A percentile compares a stretch with the other conserved stretches of the same genome.
Conservation (phyloP, 2,329 filamentous ascomycete species). For the Aspergillus pseudoterreus region DNA sequence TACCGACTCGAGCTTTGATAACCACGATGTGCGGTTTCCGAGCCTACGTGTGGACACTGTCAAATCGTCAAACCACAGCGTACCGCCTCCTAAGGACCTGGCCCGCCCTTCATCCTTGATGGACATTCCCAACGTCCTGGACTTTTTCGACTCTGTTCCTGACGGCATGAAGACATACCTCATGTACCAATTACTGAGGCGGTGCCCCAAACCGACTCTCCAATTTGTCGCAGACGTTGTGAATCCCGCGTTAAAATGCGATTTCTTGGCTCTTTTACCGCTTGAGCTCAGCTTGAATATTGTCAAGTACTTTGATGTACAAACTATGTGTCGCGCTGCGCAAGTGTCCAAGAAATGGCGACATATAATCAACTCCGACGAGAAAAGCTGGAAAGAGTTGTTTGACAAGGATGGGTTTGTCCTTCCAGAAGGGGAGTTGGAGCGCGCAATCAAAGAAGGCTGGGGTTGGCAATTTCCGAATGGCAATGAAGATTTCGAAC, state of each 20-base stretch:
- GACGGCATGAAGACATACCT: slow-evolving; percentile 90
- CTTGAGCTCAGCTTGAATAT: slow-evolving; percentile 84
- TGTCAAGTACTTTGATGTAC: slow-evolving; percentile 77
- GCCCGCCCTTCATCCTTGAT: slow-evolving; percentile 50
- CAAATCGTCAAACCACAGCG: slow-evolving; percentile 8
- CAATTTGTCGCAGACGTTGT: slow-evolving; percentile 87
- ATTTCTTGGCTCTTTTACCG: slow-evolving; percentile 81
- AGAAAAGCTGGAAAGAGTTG: slow-evolving; percentile 92
- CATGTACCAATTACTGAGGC: slow-evolving; percentile 90
- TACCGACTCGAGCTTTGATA: slow-evolving; percentile 42
- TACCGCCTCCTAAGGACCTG: slow-evolving; percentile 15
- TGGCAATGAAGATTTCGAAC: slow-evolving; percentile 70
- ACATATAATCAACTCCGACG: slow-evolving; percentile 83
- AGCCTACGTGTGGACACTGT: slow-evolving; percentile 18
- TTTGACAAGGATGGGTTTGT: slow-evolving; percentile 80
- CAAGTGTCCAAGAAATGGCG: slow-evolving; percentile 96
- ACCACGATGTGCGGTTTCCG: slow-evolving; percentile 26
- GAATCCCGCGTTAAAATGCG: slow-evolving; percentile 90
- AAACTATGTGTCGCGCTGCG: slow-evolving; percentile 82
- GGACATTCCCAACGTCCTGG: slow-evolving; percentile 81
- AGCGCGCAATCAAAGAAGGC: slow-evolving; percentile 80
- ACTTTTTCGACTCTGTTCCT: slow-evolving; percentile 87
- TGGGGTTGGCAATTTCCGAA: slow-evolving; percentile 97
- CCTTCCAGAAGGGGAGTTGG: slow-evolving; percentile 76
- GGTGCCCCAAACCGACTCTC: slow-evolving; percentile 82